A percentile compares a stretch with the other conserved stretches of the same genome.
Conservation (phyloP, 345 rosid species). For the Sisymbrium irio region DNA sequence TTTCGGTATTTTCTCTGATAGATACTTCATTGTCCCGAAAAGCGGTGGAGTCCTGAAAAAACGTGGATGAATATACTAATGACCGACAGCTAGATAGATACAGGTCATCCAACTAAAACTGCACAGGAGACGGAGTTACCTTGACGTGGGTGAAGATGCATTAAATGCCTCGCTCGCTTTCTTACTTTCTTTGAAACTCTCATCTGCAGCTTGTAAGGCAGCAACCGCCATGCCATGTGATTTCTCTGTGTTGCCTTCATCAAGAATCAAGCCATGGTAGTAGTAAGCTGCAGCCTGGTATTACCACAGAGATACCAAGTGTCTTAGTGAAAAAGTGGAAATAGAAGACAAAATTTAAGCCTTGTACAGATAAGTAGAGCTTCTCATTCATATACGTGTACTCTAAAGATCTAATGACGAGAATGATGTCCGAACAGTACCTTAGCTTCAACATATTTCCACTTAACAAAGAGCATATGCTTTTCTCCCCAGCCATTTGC, state of each 20-base stretch:
- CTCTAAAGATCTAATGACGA: neutral
- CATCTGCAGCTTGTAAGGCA: slow-evolving; percentile 96
- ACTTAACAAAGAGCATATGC: slow-evolving; percentile 75
- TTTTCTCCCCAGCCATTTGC: slow-evolving; percentile 94
- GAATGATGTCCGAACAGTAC: slow-evolving; percentile 39
- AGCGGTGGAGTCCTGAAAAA: slow-evolving; percentile 74
- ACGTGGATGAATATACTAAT: slow-evolving; percentile 6
- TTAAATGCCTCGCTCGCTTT: slow-evolving; percentile 77
- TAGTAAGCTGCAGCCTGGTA: slow-evolving; percentile 91
- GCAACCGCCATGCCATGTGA: slow-evolving; percentile 95
- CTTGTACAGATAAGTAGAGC: slow-evolving; percentile 2
- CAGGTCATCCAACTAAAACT: neutral
- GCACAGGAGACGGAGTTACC: slow-evolving; percentile 41
- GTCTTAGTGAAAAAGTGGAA: neutral
- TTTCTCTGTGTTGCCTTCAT: slow-evolving; percentile 96
- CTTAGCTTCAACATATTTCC: slow-evolving; percentile 93
- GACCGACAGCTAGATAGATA: neutral
- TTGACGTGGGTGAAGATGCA: slow-evolving; percentile 69
- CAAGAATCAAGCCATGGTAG: slow-evolving; percentile 95
- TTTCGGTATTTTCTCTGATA: slow-evolving; percentile 87
- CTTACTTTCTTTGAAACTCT: slow-evolving; percentile 79
- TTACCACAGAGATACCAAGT: slow-evolving; percentile 7
- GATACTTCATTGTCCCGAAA: slow-evolving; percentile 90
- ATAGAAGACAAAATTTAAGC: neutral
- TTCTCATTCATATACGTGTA: neutral